Evolutionary conservation across 768 basidiomycete species (phyloP).

Genomic region (Rhodotorula sphaerocarpa): DNA sequence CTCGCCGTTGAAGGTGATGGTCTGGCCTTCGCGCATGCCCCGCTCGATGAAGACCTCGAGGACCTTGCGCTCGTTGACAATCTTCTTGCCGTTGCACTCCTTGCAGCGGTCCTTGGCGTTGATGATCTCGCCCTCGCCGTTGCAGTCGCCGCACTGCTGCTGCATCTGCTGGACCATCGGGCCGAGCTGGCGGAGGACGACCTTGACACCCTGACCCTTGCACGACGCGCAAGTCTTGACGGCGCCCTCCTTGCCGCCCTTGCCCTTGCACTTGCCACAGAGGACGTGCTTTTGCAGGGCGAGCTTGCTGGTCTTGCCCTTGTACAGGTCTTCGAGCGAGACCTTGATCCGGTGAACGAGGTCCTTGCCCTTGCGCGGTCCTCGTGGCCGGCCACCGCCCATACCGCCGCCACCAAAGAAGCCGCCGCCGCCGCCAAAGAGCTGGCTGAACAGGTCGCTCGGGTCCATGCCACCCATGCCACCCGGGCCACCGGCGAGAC

Average conservation of each 20-base stretch:
- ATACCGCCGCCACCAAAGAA: conserved; percentile 51
- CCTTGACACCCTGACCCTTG: conserved; percentile 78
- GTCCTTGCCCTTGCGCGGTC: conserved; percentile 90
- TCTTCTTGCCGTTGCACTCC: conserved; percentile 91
- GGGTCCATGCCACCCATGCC: conserved; percentile 90
- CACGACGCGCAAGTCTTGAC: conserved; percentile 70
- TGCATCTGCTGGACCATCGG: conserved; percentile 99
- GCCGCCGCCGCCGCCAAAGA: conserved; percentile 63
- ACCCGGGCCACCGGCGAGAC: conserved; percentile 60
- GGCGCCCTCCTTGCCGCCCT: conserved; percentile 94
- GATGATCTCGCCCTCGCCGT: conserved; percentile 89
- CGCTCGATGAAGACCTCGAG: conserved; percentile 97
- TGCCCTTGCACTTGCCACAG: conserved; percentile 87
- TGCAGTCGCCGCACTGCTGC: conserved; percentile 85
- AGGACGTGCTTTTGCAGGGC: conserved; percentile 91
- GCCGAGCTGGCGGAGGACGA: conserved; percentile 92
- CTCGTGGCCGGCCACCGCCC: conserved; percentile 54
- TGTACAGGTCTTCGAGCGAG: conserved; percentile 96
- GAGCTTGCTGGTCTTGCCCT: conserved; percentile 96
- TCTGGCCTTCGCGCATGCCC: conserved; percentile 91
- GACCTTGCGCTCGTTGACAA: conserved; percentile 85
- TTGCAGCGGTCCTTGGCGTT: conserved; percentile 85
- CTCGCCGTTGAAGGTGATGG: conserved; percentile 78
- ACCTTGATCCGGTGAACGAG: conserved; percentile 94
- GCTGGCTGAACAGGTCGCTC: conserved; percentile 82